Evolutionary conservation across 2,329 filamentous ascomycete species (phyloP).

Genomic region (Periconia sp.): DNA sequence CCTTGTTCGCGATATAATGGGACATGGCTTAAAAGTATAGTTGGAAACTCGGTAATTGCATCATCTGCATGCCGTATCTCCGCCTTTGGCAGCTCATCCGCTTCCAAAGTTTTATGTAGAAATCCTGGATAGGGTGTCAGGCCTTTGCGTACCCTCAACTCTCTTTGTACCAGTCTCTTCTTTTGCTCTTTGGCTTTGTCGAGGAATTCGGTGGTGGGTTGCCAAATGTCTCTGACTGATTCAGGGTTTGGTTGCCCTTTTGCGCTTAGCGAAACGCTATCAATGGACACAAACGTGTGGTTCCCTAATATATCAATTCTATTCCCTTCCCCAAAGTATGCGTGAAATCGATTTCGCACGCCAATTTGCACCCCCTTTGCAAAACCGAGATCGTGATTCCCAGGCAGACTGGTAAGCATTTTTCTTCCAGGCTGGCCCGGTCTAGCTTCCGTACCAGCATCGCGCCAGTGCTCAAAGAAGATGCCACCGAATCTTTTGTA

Average conservation of each 20-base stretch:
- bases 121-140: conserved; percentile 59
- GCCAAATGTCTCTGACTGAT: conserved; percentile 66
- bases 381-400: conserved; percentile 94
- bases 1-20: conserved; percentile 80
- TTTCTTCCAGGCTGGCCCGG: conserved; percentile 69
- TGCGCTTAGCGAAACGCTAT: conserved; percentile 85
- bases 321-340: conserved; percentile 90
- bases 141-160: conserved; percentile 67
- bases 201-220: conserved; percentile 75
- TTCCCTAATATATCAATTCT: conserved; percentile 90
- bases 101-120: conserved; percentile 62
- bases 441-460: conserved; percentile 57
- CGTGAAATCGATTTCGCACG: conserved; percentile 80
- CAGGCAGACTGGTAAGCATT: conserved; percentile 82
- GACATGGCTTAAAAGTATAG: conserved; percentile 87
- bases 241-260: conserved; percentile 56
- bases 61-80: conserved; percentile 40
- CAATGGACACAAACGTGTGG: conserved; percentile 91
- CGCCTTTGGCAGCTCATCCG: conserved; percentile 44
- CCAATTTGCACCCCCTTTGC: conserved; percentile 79
- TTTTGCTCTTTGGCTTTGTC: conserved; percentile 66
- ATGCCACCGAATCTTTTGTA: conserved; percentile 84
- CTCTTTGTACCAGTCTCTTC: conserved; percentile 66
- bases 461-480: conserved; percentile 72
- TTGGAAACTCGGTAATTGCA: conserved; percentile 69